These are phyloP conservation scores for Maudiozyma bulderi DNA, from an alignment of 805 yeast genomes.

Conservation along the genomic window DNA sequence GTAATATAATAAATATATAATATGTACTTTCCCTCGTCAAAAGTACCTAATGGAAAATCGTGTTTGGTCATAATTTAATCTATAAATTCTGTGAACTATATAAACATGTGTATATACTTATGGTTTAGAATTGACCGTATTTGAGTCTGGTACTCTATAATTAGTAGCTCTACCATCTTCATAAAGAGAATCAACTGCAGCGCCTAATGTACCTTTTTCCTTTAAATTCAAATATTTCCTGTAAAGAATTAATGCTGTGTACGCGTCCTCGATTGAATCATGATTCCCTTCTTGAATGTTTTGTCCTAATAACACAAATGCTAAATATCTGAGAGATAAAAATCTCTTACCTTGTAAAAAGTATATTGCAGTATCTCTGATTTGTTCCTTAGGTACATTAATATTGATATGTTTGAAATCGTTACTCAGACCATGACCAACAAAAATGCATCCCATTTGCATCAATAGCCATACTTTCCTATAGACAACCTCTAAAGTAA, in stretches of 20 bases:
- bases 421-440: conserved; percentile 87
- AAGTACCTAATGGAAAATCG: too few relatives aligned
- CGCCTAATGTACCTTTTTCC: conserved; percentile 49
- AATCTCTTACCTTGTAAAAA: conserved; percentile 70
- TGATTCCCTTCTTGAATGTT: conserved; percentile 89
- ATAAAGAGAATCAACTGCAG: conserved; percentile 56
- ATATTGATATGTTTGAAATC: conserved; percentile 92
- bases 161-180: conserved; percentile 44
- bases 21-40: background rate
- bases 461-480: conserved; percentile 82
- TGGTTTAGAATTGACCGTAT: background rate
- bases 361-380: conserved; percentile 81
- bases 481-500: conserved; percentile 73
- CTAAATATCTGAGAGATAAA: conserved; percentile 75
- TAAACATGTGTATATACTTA: background rate
- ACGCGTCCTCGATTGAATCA: conserved; percentile 95
- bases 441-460: conserved; percentile 82
- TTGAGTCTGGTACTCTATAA: conserved; percentile 23
- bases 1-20: background rate
- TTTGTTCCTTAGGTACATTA: conserved; percentile 76
- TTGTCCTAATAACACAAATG: conserved; percentile 64
- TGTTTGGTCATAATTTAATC: background rate
- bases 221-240: conserved; percentile 58
- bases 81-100: background rate
- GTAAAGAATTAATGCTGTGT: conserved; percentile 72